Evolutionary conservation across 139 green algal genomes (phyloP).

Genomic region (Chlamydomonas schloesseri): DNA sequence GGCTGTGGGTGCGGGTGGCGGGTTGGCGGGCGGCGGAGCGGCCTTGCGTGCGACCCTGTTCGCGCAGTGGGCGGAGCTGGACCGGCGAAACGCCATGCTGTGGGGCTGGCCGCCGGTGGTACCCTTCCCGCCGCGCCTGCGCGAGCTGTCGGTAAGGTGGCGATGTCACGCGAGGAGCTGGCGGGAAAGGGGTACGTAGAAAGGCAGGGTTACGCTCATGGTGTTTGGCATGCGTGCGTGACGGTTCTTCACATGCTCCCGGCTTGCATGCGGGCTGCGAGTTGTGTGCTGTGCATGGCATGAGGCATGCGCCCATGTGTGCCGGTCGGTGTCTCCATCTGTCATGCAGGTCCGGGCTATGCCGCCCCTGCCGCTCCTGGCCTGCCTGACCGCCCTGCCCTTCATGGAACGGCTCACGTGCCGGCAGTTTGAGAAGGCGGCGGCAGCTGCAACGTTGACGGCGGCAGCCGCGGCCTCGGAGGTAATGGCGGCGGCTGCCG

Average conservation of each 20-base stretch:
- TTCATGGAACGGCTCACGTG: background rate
- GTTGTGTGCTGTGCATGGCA: too few species aligned
- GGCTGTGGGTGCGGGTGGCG: background rate
- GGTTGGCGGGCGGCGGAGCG: background rate
- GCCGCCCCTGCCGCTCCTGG: slow-evolving; percentile 7
- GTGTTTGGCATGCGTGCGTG: too few species aligned
- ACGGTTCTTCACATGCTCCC: too few species aligned
- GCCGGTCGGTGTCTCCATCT: too few species aligned
- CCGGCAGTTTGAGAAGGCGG: background rate
- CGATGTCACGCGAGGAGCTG: too few species aligned
- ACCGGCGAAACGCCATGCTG: too few species aligned
- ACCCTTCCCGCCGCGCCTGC: background rate
- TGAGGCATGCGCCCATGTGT: too few species aligned
- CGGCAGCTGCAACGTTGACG: background rate
- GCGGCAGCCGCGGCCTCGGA: background rate
- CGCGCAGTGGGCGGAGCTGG: too few species aligned
- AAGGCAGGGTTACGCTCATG: too few species aligned
- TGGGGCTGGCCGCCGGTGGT: background rate
- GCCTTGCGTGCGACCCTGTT: background rate
- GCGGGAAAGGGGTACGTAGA: too few species aligned
- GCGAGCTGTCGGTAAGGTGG: background rate
- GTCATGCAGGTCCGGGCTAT: slow-evolving; percentile 16
- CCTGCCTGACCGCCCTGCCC: background rate
- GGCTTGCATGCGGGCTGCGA: too few species aligned
- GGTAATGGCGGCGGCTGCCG: background rate